Percentiles rank a stretch among this genome's conserved stretches.
phyloP scores from a whole-genome alignment of 2,329 filamentous ascomycete genomes.

The Epichloe amarillans region DNA sequence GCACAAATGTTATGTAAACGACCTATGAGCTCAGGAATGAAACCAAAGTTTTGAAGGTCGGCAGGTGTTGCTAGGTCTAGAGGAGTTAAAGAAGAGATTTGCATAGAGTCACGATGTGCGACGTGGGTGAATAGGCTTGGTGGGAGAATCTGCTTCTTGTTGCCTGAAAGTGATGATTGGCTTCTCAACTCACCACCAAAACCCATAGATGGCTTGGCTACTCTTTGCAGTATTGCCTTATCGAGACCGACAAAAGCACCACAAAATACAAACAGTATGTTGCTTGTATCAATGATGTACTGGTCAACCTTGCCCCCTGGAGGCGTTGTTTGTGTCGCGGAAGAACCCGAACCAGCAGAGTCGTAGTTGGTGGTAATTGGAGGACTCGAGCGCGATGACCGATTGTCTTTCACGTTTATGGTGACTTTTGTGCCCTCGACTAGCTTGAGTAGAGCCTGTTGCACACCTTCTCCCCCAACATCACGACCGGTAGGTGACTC shows the following conservation, averaged over 20 bases:
- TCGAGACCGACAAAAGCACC: constrained; percentile 90
- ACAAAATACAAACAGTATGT: constrained; percentile 94
- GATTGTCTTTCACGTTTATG: constrained; percentile 72
- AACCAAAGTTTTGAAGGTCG: constrained; percentile 73
- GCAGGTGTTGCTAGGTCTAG: constrained; percentile 62
- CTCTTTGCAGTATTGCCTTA: constrained; percentile 74
- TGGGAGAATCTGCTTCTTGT: constrained; percentile 45
- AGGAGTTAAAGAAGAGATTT: constrained; percentile 29
- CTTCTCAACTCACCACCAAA: constrained; percentile 73
- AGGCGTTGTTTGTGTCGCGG: constrained; percentile 31
- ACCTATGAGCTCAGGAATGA: constrained; percentile 94
- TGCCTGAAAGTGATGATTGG: constrained; percentile 33
- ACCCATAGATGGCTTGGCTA: constrained; percentile 74
- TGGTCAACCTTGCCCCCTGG: constrained; percentile 43
- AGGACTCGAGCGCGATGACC: constrained; percentile 39
- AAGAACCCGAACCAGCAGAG: constrained; percentile 27
- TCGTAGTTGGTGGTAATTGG: constrained; percentile 42
- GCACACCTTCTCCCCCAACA: constrained; percentile 90
- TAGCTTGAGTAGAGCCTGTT: constrained; percentile 89
- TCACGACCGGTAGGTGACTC: constrained; percentile 84
- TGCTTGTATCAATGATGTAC: constrained; percentile 76
- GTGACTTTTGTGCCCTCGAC: constrained; percentile 93
- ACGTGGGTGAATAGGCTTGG: constrained; percentile 44
- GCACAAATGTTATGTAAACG: constrained; percentile 84
- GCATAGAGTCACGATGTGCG: constrained; percentile 35